phyloP scores from a whole-genome alignment of 768 basidiomycete species.

The Gelatoporia subvermispora region DNA sequence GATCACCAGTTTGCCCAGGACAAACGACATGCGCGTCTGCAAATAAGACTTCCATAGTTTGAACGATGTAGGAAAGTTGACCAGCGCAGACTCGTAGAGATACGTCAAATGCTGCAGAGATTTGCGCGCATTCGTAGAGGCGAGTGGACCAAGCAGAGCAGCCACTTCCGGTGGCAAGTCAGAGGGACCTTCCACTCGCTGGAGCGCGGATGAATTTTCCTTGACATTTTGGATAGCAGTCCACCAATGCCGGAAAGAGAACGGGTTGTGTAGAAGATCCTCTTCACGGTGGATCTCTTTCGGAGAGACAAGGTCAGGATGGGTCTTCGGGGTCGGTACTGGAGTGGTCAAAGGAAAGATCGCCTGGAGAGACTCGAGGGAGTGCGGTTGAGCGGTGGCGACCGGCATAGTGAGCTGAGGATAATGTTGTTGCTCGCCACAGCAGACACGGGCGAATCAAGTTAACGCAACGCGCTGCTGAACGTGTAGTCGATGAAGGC shows the following conservation, averaged over 20 bases:
- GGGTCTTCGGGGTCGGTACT: constrained; percentile 72
- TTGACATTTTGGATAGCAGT: constrained; percentile 72
- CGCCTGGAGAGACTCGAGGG: constrained; percentile 47
- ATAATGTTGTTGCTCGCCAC: no score
- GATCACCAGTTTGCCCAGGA: constrained; percentile 68
- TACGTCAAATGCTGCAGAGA: constrained; percentile 82
- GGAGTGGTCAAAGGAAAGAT: constrained; percentile 85
- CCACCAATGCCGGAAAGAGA: constrained; percentile 93
- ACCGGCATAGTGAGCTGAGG: no score
- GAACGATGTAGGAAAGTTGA: constrained; percentile 84
- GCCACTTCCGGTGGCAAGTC: constrained; percentile 46
- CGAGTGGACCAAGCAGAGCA: constrained; percentile 72
- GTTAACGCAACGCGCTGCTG: no score
- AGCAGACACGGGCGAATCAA: no score
- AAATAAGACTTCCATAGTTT: constrained; percentile 96
- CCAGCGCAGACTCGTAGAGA: constrained; percentile 90
- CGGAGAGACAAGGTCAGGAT: constrained; percentile 68
- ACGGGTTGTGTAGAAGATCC: constrained; percentile 86
- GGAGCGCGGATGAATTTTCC: constrained; percentile 54
- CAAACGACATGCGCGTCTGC: constrained; percentile 75
- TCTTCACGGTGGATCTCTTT: constrained; percentile 87
- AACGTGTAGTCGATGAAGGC: no score
- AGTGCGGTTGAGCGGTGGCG: constrained; percentile 45
- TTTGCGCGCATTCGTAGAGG: constrained; percentile 64
- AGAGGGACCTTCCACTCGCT: constrained; percentile 50